phyloP scores from a whole-genome alignment of 2,329 filamentous ascomycete genomes.

The Fusarium sulawesiense region DNA sequence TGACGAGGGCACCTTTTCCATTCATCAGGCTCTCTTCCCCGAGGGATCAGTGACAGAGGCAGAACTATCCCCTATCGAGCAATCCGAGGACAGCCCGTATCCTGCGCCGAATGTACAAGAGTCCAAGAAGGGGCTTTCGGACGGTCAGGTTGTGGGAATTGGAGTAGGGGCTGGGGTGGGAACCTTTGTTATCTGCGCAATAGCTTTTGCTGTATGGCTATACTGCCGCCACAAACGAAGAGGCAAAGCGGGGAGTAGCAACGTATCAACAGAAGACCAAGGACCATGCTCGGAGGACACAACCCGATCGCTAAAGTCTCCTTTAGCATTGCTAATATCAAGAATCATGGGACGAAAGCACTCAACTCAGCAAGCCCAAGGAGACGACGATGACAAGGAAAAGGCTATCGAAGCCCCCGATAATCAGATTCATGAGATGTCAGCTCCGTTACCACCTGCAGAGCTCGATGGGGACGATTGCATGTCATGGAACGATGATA shows the following conservation, averaged over 20 bases:
- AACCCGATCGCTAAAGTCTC: conserved; percentile 40
- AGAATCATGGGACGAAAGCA: conserved; percentile 55
- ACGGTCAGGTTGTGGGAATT: conserved; percentile 59
- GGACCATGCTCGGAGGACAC: conserved; percentile 51
- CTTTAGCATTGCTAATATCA: conserved; percentile 51
- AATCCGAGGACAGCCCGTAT: conserved; percentile 60
- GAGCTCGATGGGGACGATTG: conserved; percentile 62
- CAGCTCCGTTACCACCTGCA: conserved; percentile 58
- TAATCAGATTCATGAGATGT: conserved; percentile 65
- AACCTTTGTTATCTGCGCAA: conserved; percentile 47
- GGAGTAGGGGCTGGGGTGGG: conserved; percentile 59
- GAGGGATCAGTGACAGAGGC: conserved; percentile 54
- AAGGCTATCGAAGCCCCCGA: conserved; percentile 52
- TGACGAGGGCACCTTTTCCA: conserved; percentile 63
- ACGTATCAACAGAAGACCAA: conserved; percentile 50
- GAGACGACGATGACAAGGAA: conserved; percentile 39
- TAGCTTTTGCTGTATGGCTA: conserved; percentile 48
- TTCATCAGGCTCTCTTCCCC: conserved; percentile 68
- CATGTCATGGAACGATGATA: conserved; percentile 53
- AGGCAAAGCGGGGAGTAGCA: conserved; percentile 33
- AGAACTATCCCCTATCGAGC: conserved; percentile 56
- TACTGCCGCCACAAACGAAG: conserved; percentile 52
- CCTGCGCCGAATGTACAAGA: conserved; percentile 48
- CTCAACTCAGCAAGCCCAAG: conserved; percentile 40
- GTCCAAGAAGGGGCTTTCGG: conserved; percentile 50